Evolutionary conservation across 306 rosid species (phyloP).

Genomic region (Canavalia gladiata): DNA sequence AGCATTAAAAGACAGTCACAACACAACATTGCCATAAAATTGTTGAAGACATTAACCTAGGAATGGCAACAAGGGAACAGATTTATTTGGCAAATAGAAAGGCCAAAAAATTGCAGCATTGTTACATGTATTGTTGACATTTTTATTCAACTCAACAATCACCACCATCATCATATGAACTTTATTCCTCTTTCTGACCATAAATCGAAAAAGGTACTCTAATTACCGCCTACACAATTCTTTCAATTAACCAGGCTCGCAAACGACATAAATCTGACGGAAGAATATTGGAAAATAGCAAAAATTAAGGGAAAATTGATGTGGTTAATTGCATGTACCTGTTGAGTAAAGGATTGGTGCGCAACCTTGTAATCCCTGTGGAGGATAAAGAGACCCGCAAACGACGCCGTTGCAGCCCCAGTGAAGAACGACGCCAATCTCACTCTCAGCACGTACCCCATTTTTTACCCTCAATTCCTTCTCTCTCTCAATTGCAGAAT

Average conservation of each 20-base stretch:
- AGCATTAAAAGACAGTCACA: not conserved
- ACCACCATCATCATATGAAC: not conserved
- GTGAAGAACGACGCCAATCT: conserved; percentile 87
- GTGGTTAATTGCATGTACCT: conserved; percentile 53
- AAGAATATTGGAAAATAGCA: conserved; percentile 11
- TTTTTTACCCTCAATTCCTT: conserved; percentile 38
- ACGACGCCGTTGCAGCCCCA: conserved; percentile 89
- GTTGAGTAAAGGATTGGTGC: conserved; percentile 69
- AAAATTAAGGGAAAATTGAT: not conserved
- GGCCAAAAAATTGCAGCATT: conserved; percentile 3
- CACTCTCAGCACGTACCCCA: conserved; percentile 91
- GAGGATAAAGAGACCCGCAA: conserved; percentile 75
- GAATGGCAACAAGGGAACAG: not conserved
- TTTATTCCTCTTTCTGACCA: conserved; percentile 8
- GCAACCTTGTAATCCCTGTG: conserved; percentile 87
- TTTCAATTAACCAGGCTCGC: not conserved
- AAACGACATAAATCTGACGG: conserved; percentile 5
- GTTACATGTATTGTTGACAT: not conserved
- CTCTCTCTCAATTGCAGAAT: not conserved
- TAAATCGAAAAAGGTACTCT: not conserved
- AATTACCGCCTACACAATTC: not conserved
- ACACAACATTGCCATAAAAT: conserved; percentile 9
- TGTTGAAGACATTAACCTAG: not conserved
- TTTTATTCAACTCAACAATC: conserved; percentile 16
- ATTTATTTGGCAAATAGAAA: not conserved